Evolutionary conservation across 768 basidiomycete genomes (phyloP), one percentile per base, ranked within the genome.

Genomic region (Suillus fuscotomentosus): DNA sequence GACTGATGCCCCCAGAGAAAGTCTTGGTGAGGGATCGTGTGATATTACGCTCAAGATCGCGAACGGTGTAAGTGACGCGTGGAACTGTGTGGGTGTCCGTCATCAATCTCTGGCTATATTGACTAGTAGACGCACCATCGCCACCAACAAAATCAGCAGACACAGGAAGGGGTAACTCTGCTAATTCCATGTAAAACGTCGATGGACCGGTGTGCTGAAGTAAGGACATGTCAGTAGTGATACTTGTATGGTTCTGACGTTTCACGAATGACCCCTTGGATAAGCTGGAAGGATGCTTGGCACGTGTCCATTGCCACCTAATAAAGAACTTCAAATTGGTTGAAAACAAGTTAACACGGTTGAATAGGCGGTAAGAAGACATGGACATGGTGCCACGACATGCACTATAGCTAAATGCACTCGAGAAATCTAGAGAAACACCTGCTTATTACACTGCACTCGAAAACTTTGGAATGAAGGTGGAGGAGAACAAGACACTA

Each of bases 21-120:
- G 79, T 75, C 69, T 81, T 85, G 10, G 74, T 69, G 61, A 84
- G 61, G 2, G 76, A 79, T 67, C 81, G 78, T 66, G 83, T 87
- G 38, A 71, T 66, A 61, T 88, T 87, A 50, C 79, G 77, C 24
- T 73, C 70, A 67, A 87, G 85, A 70, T 89, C 86, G 41, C 80
- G 77, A 24, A 82, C 74, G 1, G 81, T 79, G 63, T 81, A 85
- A 0, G 77, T 74, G 24, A 85, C 68, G 34, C 84, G 81, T 41
- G 84, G 70, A 10, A 75, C 83, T 82, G 53, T 51, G 39, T 15
- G 27, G n/a, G 24, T 24, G 17, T 57, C 39, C 17, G 41, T 6
- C 3, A 50, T 27, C 14, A 8, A 50, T 50, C 14, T 15, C 50
- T 50, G 50, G 67, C 79, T 1, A 68, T 88, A 17, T 78, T 83